A percentile compares a stretch with the other conserved stretches of the same genome.
Conservation (phyloP, 2,329 filamentous ascomycete species). For the Penicillium sp. region DNA sequence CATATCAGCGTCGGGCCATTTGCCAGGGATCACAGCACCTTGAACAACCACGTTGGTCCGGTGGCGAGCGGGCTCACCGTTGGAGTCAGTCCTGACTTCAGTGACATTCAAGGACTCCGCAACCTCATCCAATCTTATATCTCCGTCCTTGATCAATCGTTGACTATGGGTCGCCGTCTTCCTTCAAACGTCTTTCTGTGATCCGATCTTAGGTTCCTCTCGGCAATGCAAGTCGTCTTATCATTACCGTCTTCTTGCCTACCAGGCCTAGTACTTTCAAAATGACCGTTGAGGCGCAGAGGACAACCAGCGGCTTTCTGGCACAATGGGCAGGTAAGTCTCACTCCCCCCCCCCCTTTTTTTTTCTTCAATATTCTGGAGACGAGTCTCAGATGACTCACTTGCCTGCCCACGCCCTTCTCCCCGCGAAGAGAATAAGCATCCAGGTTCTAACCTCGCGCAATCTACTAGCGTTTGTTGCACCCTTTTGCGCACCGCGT, state of each 20-base stretch:
- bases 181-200: background rate
- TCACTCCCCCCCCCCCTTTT: too few relatives aligned
- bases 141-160: background rate
- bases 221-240: conserved; percentile 16
- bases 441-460: background rate
- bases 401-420: background rate
- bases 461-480: conserved; percentile 6
- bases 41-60: too few relatives aligned
- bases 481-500: conserved; percentile 6
- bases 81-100: too few relatives aligned
- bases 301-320: conserved; percentile 9
- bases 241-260: conserved; percentile 3
- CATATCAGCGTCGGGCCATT: too few relatives aligned
- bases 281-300: conserved; percentile 18
- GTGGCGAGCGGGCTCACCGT: too few relatives aligned
- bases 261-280: conserved; percentile 12
- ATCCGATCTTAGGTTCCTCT: background rate
- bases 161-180: background rate
- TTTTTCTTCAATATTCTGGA: background rate
- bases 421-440: background rate
- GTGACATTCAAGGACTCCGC: too few relatives aligned
- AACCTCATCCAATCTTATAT: too few relatives aligned
- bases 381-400: too few relatives aligned
- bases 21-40: too few relatives aligned
- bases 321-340: conserved; percentile 16